A percentile compares a stretch with the other conserved stretches of the same genome.
phyloP scores from a whole-genome alignment of 2,329 filamentous ascomycete species.

The Aureobasidium sp. region DNA sequence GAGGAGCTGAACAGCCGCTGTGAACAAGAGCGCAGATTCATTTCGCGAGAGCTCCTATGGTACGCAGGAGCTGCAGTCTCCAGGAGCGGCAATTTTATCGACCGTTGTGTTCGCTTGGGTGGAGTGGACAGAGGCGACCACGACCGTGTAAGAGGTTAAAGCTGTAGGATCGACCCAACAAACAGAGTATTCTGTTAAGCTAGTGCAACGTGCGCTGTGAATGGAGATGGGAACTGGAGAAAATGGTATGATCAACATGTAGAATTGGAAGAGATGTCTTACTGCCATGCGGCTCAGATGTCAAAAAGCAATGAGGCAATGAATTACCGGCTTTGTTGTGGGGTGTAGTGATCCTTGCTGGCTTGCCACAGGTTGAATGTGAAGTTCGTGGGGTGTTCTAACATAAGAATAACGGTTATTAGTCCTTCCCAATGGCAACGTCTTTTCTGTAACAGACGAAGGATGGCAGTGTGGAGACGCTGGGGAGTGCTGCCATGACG shows the following conservation, averaged over 20 bases:
- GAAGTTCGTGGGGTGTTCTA: conserved; percentile 1
- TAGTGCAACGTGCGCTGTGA: conserved; percentile 7
- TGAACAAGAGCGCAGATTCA: neutral
- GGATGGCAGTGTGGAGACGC: neutral
- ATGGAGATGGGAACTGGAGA: neutral
- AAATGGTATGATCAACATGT: conserved; percentile 2
- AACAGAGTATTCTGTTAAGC: conserved; percentile 7
- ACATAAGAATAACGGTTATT: conserved; percentile 4
- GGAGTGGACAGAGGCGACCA: neutral
- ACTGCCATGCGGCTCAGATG: conserved; percentile 4
- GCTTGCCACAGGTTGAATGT: neutral
- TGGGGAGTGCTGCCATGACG: neutral
- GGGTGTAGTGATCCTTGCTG: neutral
- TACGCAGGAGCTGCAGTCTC: neutral
- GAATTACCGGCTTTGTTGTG: neutral
- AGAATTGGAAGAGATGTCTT: conserved; percentile 1
- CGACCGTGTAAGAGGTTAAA: neutral
- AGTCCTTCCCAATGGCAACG: conserved; percentile 1
- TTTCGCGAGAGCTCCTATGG: conserved; percentile 8
- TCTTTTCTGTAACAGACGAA: conserved; percentile 1
- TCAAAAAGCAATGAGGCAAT: conserved; percentile 10
- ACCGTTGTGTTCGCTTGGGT: neutral
- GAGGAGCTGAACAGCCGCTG: neutral
- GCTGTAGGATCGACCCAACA: conserved; percentile 1
- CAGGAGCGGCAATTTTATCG: conserved; percentile 10